Percentiles rank a stretch among this genome's conserved stretches.
phyloP scores from a whole-genome alignment of 768 basidiomycete genomes.

The Boletus rubescentipes region DNA sequence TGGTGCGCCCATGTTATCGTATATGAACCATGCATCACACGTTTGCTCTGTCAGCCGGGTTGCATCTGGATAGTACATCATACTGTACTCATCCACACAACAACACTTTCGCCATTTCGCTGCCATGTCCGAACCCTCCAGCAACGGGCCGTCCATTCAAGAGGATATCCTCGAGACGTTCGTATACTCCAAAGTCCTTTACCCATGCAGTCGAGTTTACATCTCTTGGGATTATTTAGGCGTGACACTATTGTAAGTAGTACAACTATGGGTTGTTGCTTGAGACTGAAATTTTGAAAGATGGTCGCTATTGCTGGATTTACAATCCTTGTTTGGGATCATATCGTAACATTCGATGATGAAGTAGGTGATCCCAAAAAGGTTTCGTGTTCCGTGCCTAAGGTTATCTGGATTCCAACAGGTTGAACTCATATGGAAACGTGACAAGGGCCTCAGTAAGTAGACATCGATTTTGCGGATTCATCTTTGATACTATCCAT shows the following conservation, averaged over 20 bases:
- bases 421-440: conserved; percentile 40
- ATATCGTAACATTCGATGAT: conserved; percentile 38
- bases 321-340: conserved; percentile 50
- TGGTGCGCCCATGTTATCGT: neutral
- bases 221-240: neutral
- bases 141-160: neutral
- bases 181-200: neutral
- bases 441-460: conserved; percentile 36
- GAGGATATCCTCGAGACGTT: neutral
- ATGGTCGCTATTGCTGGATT: conserved; percentile 53
- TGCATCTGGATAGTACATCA: neutral
- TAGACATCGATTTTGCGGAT: neutral
- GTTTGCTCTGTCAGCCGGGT: too few species aligned
- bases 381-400: neutral
- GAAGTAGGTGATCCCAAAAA: conserved; percentile 28
- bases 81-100: neutral
- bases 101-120: neutral
- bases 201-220: neutral
- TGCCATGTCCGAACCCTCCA: conserved; percentile 2
- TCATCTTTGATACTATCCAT: neutral
- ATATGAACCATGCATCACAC: too few species aligned
- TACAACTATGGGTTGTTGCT: neutral
- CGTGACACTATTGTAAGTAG: conserved; percentile 9
- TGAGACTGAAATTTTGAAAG: conserved; percentile 30
- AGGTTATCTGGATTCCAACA: conserved; percentile 7